A percentile compares a stretch with the other conserved stretches of the same genome.
Evolutionary conservation across 106 monocot genomes (phyloP).

Genomic region (Cymbidium sinense): DNA sequence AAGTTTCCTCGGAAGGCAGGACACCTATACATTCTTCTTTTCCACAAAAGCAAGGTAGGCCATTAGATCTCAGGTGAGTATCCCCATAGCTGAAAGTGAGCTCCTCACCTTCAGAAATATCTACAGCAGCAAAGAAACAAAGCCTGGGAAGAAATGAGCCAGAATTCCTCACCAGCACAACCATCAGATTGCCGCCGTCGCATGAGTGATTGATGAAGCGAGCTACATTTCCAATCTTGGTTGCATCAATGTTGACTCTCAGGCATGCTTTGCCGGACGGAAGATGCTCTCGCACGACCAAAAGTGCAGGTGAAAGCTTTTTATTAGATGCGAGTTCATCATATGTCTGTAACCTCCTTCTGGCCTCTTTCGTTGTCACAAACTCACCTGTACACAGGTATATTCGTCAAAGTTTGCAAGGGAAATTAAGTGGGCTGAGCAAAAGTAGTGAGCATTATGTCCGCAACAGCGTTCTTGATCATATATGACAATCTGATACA

Average conservation of each 20-base stretch:
- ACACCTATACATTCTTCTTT: conserved; percentile 45
- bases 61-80: conserved; percentile 13
- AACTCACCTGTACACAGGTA: conserved; percentile 44
- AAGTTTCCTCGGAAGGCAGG: conserved; percentile 87
- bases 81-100: conserved; percentile 81
- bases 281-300: conserved; percentile 88
- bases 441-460: too few relatives aligned
- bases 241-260: conserved; percentile 86
- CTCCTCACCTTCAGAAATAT: conserved; percentile 65
- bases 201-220: conserved; percentile 95
- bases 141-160: conserved; percentile 73
- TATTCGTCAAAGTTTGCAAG: too few relatives aligned
- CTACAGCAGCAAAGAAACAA: conserved; percentile 73
- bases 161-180: conserved; percentile 57
- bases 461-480: too few relatives aligned
- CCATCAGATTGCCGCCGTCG: conserved; percentile 73
- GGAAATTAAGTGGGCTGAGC: too few relatives aligned
- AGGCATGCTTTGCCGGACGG: conserved; percentile 82
- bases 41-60: conserved; percentile 69
- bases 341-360: conserved; percentile 47
- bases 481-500: too few relatives aligned
- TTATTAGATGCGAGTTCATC: conserved; percentile 36
- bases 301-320: conserved; percentile 49
- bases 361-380: conserved; percentile 71
- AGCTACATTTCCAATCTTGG: conserved; percentile 64